phyloP scores from a whole-genome alignment of 2,329 filamentous ascomycete genomes.

The Fusarium algeriense region DNA sequence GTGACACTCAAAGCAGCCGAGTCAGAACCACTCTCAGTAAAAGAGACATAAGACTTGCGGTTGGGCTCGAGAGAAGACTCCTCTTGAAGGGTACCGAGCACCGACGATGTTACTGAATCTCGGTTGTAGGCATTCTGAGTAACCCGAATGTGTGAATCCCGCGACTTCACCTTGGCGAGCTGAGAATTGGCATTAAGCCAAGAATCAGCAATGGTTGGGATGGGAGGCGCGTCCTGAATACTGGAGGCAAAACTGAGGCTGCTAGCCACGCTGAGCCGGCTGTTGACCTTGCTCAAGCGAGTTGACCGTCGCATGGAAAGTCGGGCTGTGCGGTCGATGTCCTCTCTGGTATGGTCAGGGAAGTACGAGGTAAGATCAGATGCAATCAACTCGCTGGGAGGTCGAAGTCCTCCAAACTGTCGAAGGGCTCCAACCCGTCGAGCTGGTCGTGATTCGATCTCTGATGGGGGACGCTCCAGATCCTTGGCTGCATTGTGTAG shows the following conservation, averaged over 20 bases:
- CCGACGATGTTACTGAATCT: slow-evolving; percentile 89
- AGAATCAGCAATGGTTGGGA: slow-evolving; percentile 93
- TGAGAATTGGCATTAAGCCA: slow-evolving; percentile 75
- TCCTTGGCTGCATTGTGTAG: slow-evolving; percentile 70
- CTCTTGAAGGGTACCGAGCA: slow-evolving; percentile 90
- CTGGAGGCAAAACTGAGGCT: slow-evolving; percentile 94
- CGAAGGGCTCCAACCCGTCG: slow-evolving; percentile 69
- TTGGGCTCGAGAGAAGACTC: slow-evolving; percentile 89
- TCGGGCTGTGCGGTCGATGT: slow-evolving; percentile 95
- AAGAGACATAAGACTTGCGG: slow-evolving; percentile 95
- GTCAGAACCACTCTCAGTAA: slow-evolving; percentile 81
- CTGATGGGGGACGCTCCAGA: slow-evolving; percentile 67
- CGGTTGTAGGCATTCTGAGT: slow-evolving; percentile 67
- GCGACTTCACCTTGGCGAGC: slow-evolving; percentile 55
- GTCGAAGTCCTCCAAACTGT: slow-evolving; percentile 90
- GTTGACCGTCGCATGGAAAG: slow-evolving; percentile 92
- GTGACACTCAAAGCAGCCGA: slow-evolving; percentile 77
- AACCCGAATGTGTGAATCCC: slow-evolving; percentile 63
- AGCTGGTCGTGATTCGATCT: slow-evolving; percentile 59
- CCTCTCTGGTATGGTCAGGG: slow-evolving; percentile 91
- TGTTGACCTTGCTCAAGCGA: slow-evolving; percentile 91
- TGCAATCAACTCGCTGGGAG: slow-evolving; percentile 96
- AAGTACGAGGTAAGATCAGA: slow-evolving; percentile 98
- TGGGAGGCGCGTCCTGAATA: slow-evolving; percentile 90
- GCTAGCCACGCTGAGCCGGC: slow-evolving; percentile 92